These are phyloP conservation scores for Firmiana major DNA, from an alignment of 345 rosid species.

Conservation along the genomic window DNA sequence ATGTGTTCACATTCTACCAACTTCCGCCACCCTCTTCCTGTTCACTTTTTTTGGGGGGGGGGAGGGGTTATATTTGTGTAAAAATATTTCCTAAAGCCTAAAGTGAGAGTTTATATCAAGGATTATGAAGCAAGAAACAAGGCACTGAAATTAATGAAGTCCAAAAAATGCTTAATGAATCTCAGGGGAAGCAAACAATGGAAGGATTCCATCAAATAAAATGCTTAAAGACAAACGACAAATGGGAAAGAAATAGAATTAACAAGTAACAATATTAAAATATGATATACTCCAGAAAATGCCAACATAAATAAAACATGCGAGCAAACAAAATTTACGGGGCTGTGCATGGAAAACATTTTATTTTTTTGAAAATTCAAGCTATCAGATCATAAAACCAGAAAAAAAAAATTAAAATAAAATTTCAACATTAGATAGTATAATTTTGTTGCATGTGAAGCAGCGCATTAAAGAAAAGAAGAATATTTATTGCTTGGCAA, in stretches of 20 bases:
- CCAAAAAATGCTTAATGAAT: conserved; percentile 3
- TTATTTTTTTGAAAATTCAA: not conserved
- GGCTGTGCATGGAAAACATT: not conserved
- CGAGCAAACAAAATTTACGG: not conserved
- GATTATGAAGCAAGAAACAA: not conserved
- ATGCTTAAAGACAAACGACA: not conserved
- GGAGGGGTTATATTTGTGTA: no score
- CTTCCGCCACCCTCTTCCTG: not conserved
- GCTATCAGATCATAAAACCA: not conserved
- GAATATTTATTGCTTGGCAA: not conserved
- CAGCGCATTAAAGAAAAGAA: not conserved
- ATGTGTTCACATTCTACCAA: not conserved
- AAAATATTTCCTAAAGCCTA: not conserved
- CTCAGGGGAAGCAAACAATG: conserved; percentile 7
- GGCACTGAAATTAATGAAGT: not conserved
- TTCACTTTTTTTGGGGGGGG: not conserved
- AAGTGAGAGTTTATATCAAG: not conserved
- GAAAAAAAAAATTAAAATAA: not conserved
- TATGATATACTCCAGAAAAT: not conserved
- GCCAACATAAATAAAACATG: not conserved
- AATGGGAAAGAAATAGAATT: not conserved
- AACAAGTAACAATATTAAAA: not conserved
- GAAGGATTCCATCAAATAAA: conserved; percentile 2
- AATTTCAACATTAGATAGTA: not conserved
- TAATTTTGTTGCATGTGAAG: not conserved